Evolutionary conservation across 352 stramenopile genomes (phyloP), one percentile per base, ranked within the genome.

Genomic region (Pythium monospermum): DNA sequence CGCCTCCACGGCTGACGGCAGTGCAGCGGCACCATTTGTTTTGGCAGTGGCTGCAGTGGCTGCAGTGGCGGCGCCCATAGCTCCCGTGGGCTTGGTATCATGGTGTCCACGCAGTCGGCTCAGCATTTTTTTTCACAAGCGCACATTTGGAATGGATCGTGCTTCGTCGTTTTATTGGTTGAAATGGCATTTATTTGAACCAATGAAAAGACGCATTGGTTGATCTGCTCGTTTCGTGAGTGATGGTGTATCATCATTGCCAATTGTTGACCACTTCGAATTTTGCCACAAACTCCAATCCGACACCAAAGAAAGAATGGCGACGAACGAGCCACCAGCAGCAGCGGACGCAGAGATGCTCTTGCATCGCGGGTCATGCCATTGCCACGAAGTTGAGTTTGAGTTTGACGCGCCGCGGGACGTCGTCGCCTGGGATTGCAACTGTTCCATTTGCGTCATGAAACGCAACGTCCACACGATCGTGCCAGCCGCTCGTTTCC

Each of bases 361-460:
- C 22, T 48, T 58, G 49, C 76, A 88, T 59, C 54, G 35, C 21
- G 79, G 79, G 16, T 59, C 53, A 18, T 94, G 82, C 61, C 84
- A 94, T 59, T 94, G 84, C 66, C 56, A 66, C 37, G 57, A 61
- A 16, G 77, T 94, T 30, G 52, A 61, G 26, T 94, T 93, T 61
- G 66, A 85, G 43, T 83, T 91, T 47, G 62, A 84, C 12, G 84
- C 69, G 22, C 51, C 77, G 6, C 49, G 47, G 8, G 59, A 85
- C 47, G 38, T 91, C 23, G 65, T 90, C 27, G 66, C 69, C 3
- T 84, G 68, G 31, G 70, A 84, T 40, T 94, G 84, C 74, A 94
- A 92, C 59, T 94, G 84, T 64, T 89, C 78, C 30, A 83, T 93
- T 40, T 94, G 82, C 64, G 36, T 45, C 38, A 87, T 92, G 77